A percentile compares a stretch with the other conserved stretches of the same genome.
These are phyloP conservation scores for Solanum dulcamara DNA, from an alignment of 257 asterid genomes.

Conservation along the genomic window DNA sequence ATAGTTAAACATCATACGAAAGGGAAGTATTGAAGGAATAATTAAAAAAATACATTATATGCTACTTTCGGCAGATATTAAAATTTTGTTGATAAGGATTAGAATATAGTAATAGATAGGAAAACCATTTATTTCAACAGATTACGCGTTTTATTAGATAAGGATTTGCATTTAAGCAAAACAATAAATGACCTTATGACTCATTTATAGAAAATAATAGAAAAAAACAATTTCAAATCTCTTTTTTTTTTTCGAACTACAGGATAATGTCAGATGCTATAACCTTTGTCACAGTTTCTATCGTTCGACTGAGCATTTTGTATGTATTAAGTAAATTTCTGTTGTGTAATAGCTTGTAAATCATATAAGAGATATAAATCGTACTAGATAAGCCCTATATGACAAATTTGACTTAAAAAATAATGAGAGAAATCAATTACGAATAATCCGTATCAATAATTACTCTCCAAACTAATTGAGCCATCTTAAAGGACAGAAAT, in stretches of 20 bases:
- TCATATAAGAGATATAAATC: too few species aligned
- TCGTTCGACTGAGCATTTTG: too few species aligned
- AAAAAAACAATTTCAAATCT: background rate
- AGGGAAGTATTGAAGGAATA: background rate
- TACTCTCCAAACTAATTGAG: fast-evolving
- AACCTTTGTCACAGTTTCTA: too few species aligned
- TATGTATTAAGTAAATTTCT: too few species aligned
- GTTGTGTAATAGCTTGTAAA: too few species aligned
- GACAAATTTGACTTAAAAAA: too few species aligned
- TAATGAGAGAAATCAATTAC: too few species aligned
- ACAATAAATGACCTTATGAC: background rate
- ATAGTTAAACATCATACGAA: background rate
- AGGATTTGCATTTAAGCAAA: background rate
- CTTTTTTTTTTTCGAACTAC: too few species aligned
- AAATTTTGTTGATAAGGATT: background rate
- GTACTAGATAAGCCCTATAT: too few species aligned
- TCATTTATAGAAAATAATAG: background rate
- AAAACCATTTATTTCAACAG: background rate
- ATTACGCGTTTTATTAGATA: background rate
- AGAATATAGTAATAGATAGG: background rate
- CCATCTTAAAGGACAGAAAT: too few species aligned
- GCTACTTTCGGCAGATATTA: background rate
- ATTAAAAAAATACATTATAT: background rate
- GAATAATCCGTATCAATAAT: too few species aligned
- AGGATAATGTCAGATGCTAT: background rate